Base-by-base conservation (phyloP, 1,284 basidiomycete species). In the Ceratobasidium sp. region DNA sequence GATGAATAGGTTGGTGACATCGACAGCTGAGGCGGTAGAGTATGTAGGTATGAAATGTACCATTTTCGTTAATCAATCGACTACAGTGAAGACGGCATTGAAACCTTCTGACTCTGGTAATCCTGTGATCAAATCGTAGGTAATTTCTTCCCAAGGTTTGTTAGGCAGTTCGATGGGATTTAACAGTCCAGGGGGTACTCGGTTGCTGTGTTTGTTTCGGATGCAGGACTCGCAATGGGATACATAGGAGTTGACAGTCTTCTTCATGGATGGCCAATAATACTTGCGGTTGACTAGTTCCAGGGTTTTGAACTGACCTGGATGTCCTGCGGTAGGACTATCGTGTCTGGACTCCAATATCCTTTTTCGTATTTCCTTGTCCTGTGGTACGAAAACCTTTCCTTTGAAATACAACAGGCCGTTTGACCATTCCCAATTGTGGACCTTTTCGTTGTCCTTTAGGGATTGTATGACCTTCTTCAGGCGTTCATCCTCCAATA, bases 261-360 rank as follows among this genome's bases (percentile, higher is more conserved):
- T 51, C n/a, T 11, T 40, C 3, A 63, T 12, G 5, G 54, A 38
- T 1, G 25, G 25, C 54, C 54, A 58, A 5, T 38, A 38, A 14
- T 58, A 58, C 4, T 36, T 44, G 0, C 33, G 54, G 1, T 2
- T 46, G 7, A 44, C 14, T 1, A 44, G 33, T 18, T 23, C 14
- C 6, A 61, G 1, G 1, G 63, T 44, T 3, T n/a, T 9, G 36
- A 82, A 80, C 48, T 30, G n/a, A 1, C 42, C 30, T 28, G 61
- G 61, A 28, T 63, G 61, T 51, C 61, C 61, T 51, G 46, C 25
- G 0, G 28, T 11, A 4, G 30, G 12, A 33, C 25, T 25, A 14
- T 63, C 61, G 36, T 63, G 61, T n/a, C 30, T 5, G 25, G 42
- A 48, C 11, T 48, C 46, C 4, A 63, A 16, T 3, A 63, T 63